These are phyloP conservation scores for Canavalia gladiata DNA, from an alignment of 306 rosid genomes.

Conservation along the genomic window DNA sequence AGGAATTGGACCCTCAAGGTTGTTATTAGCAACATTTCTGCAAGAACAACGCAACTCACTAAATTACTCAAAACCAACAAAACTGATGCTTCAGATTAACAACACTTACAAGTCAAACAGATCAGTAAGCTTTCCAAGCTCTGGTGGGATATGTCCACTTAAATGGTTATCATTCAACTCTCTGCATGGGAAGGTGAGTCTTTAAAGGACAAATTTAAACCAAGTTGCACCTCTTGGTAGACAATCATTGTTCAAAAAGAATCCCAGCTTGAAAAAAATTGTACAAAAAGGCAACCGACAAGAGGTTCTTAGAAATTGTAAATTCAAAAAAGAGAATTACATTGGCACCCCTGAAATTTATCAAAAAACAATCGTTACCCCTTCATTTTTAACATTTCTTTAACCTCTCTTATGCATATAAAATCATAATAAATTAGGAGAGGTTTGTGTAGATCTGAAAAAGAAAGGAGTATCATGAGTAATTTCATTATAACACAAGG, in stretches of 20 bases:
- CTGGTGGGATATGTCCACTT: conserved; percentile 77
- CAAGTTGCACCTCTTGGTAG: neutral
- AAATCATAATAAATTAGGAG: too few relatives aligned
- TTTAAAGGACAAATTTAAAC: neutral
- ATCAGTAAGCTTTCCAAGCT: conserved; percentile 86
- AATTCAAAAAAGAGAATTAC: neutral
- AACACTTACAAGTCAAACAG: conserved; percentile 77
- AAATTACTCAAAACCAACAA: conserved; percentile 7
- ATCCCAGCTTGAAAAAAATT: neutral
- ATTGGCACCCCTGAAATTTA: too few relatives aligned
- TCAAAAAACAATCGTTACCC: too few relatives aligned
- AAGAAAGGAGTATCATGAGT: too few relatives aligned
- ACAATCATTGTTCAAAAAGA: neutral
- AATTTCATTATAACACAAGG: too few relatives aligned
- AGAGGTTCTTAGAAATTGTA: neutral
- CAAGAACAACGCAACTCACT: conserved; percentile 29
- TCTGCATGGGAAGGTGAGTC: conserved; percentile 51
- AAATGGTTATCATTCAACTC: conserved; percentile 80
- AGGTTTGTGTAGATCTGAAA: too few relatives aligned
- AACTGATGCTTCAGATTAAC: conserved; percentile 6
- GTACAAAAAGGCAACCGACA: neutral
- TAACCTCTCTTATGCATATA: too few relatives aligned
- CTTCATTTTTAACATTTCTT: too few relatives aligned
- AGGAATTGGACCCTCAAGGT: conserved; percentile 81
- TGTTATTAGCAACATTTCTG: conserved; percentile 83